Evolutionary conservation across 1,139 yeast species (phyloP), one percentile per base, ranked within the genome.

Genomic region (Suhomyces taliae): DNA sequence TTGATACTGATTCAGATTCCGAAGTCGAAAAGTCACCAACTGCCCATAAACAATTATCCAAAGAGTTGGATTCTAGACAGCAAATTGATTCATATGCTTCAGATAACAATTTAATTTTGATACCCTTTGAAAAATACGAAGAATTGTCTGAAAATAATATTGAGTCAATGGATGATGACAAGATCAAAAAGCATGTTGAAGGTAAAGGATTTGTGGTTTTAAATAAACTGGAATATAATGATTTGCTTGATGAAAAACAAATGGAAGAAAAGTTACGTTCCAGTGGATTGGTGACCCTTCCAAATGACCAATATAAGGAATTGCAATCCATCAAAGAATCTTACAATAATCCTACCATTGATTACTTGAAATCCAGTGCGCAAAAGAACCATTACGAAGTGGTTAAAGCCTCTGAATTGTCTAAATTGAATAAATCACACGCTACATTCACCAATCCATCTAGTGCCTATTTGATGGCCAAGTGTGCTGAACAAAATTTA

Each of bases 51-150:
- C 47, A 43, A 39, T 51, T 66, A 19, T 58, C 70, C 0, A 62
- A 58, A 24, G 71, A 64, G 46, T 51, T 64, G 41, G 46, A 56
- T 34, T 43, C 50, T 48, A 64, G 64, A 55, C 64, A 60, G 3
- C 77, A 76, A 34, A 65, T 81, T 24, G 76, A 76, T 49, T 62
- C 66, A 24, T 82, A 77, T 55, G 85, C 85, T 1, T 65, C 70
- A 27, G 71, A 71, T 15, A 74, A 81, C 51, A 74, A 78, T 37
- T 59, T 83, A 49, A 76, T 78, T 8, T 54, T 81, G n/a, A 53
- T 85, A 24, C 72, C 85, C 3, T 57, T 62, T 41, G 79, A 72
- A 1, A 78, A 78, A 49, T 81, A 73, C 47, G 73, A 76, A 41
- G 64, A 61, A 40, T 61, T 69, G 35, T 60, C 61, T 35, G 51